Evolutionary conservation across 495 filamentous ascomycete species (phyloP).

Genomic region (Acidomyces sp.): DNA sequence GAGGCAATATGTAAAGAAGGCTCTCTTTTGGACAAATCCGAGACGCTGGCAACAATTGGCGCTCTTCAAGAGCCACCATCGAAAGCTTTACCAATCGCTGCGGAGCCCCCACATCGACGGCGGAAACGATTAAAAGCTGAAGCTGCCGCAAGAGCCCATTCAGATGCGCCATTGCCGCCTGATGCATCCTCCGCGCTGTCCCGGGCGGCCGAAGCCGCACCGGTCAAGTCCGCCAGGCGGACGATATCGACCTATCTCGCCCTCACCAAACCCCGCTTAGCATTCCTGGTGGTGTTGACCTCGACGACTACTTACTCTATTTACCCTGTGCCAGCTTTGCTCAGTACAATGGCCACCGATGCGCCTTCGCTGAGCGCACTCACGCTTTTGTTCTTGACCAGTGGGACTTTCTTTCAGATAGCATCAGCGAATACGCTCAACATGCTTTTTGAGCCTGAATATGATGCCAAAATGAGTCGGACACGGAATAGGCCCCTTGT

Average conservation of each 20-base stretch:
- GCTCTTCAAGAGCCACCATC: too few relatives aligned
- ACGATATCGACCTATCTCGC: slow-evolving; percentile 74
- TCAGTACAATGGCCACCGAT: slow-evolving; percentile 53
- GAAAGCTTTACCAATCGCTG: neutral
- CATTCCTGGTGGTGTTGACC: slow-evolving; percentile 78
- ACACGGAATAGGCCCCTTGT: slow-evolving; percentile 85
- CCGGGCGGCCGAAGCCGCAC: slow-evolving; percentile 53
- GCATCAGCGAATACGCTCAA: slow-evolving; percentile 88
- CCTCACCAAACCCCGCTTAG: slow-evolving; percentile 86
- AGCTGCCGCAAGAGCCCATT: neutral
- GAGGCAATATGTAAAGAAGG: neutral
- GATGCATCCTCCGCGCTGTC: slow-evolving; percentile 78
- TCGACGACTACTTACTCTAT: slow-evolving; percentile 86
- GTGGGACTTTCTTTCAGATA: slow-evolving; percentile 71
- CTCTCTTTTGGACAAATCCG: too few relatives aligned
- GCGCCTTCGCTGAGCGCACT: slow-evolving; percentile 78
- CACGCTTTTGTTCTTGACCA: slow-evolving; percentile 83
- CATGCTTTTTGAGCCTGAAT: slow-evolving; percentile 86
- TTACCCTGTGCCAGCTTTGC: slow-evolving; percentile 71
- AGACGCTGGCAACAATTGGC: too few relatives aligned
- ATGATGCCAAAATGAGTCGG: slow-evolving; percentile 83
- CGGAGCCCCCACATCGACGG: slow-evolving; percentile 28
- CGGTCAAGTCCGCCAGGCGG: slow-evolving; percentile 56
- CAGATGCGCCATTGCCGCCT: slow-evolving; percentile 42
- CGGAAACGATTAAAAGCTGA: slow-evolving; percentile 21